Evolutionary conservation across 805 yeast genomes (phyloP), one percentile per base, ranked within the genome.

Genomic region (Starmerella etchellsii): DNA sequence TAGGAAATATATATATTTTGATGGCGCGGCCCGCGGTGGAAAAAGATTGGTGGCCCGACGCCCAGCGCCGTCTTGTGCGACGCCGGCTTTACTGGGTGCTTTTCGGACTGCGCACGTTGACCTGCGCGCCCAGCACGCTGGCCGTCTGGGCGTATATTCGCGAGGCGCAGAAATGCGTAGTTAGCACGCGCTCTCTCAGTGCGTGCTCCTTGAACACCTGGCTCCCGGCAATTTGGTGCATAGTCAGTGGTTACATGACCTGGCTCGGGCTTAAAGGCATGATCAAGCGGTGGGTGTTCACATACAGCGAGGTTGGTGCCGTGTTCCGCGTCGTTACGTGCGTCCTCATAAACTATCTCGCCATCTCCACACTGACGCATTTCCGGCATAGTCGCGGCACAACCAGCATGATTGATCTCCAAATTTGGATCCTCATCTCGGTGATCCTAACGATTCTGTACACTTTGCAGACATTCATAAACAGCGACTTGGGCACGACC

Each of bases 381-480:
- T 83, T 23, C 71, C 82, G 54, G 78, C 39, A 36, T 15, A 39
- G 39, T 27, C 20, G 34, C 14, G 85, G 37, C 78, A 81, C 36
- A 74, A 80, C 33, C 73, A 76, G 45, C 71, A 75, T 44, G 79
- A 81, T 57, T 75, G 81, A 31, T 25, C 61, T 88, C 44, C 95
- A 87, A 50, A 80, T 88, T 9, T 88, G 97, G 96, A 81, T 88
- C 22, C 58, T 85, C 30, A 81, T 84, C n/a, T 77, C 93, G 38
- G 83, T 95, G 57, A 70, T 80, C 9, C 66, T 84, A 37, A 88
- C 97, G 0, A 66, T 74, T 15, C 74, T 81, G 6, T 88, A 78
- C 62, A 85, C 81, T 33, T 68, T 78, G 49, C 97, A 88, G 60
- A 84, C 80, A 56, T 88, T 85, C 56, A 78, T 85, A 48, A 85